Base-by-base conservation (phyloP, 2,329 filamentous ascomycete species). In the Orbilia brochopaga region DNA sequence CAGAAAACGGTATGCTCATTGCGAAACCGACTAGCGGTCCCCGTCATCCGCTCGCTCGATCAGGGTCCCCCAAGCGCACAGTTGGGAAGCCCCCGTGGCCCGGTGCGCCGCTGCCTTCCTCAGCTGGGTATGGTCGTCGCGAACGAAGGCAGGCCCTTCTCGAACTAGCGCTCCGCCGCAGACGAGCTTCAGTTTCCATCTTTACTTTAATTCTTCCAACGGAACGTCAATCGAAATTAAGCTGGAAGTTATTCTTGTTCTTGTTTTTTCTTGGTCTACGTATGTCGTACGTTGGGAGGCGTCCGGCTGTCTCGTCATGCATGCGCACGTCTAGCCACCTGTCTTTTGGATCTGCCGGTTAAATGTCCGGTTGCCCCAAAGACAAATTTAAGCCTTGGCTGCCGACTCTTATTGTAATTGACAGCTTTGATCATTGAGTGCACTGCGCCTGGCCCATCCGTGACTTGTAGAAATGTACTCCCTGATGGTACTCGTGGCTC, bases 91-190 rank as follows among this genome's bases (percentile, higher is more conserved):
- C 44, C n/a, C 44, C 44, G 44, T 48, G 44, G 46, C 53, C 53
- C 21, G 48, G 37, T 58, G n/a, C 46, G 40, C 53, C 62, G 54
- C 37, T 55, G 60, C 52, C 54, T 66, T 56, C 53, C 53, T 35
- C 24, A 57, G 65, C 57, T 62, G 32, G 56, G 64, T 61, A 69
- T 52, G 51, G 56, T 61, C 63, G 52, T 69, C 57, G 58, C 64
- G 59, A 62, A 61, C 57, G 21, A 24, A 40, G 35, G 32, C 21
- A 53, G 44, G 44, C 44, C 4, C 15, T 21, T 21, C 44, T 19
- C 35, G 23, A 53, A 23, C 42, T 51, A 42, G 51, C 17, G 32
- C 4, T 53, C 35, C 48, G 55, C 58, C 52, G 61, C 56, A 69
- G 63, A 69, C 58, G 63, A 63, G 58, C 65, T 69, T 61, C 27